A percentile compares a stretch with the other conserved stretches of the same genome.
phyloP scores from a whole-genome alignment of 2,329 filamentous ascomycete species.

The Rutstroemia sp. region DNA sequence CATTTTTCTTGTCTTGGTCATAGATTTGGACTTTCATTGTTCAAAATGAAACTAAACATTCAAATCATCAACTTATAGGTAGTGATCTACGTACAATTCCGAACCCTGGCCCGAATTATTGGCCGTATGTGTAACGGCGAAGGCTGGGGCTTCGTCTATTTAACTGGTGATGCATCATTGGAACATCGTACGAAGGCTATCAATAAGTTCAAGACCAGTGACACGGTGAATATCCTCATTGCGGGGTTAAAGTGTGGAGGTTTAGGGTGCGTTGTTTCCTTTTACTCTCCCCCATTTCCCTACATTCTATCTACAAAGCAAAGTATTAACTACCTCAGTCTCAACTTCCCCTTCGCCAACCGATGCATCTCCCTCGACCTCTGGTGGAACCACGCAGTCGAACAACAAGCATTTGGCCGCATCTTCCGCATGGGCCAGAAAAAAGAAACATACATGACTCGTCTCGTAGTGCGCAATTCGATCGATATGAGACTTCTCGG shows the following conservation, averaged over 20 bases:
- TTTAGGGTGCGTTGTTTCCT: conserved; percentile 20
- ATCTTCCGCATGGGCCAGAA: conserved; percentile 59
- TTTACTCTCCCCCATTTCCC: background rate
- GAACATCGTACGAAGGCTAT: conserved; percentile 39
- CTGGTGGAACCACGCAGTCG: conserved; percentile 34
- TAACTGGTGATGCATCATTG: conserved; percentile 41
- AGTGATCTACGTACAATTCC: conserved; percentile 53
- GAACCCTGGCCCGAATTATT: conserved; percentile 45
- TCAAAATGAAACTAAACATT: background rate
- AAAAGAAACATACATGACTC: conserved; percentile 50
- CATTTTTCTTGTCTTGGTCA: background rate
- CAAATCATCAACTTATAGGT: conserved; percentile 13
- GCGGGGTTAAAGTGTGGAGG: conserved; percentile 51
- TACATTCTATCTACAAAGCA: background rate
- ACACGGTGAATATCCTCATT: conserved; percentile 40
- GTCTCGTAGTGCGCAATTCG: conserved; percentile 46
- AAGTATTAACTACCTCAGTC: conserved; percentile 14
- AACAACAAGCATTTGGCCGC: conserved; percentile 55
- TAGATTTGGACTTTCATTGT: background rate
- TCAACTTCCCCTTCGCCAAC: conserved; percentile 52
- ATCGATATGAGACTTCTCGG: conserved; percentile 50
- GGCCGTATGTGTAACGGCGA: conserved; percentile 41
- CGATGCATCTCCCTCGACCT: conserved; percentile 35
- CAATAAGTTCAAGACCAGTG: conserved; percentile 36
- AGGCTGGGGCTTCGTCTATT: conserved; percentile 36